Evolutionary conservation across 192 early-diverging fungal genomes (phyloP).

Genomic region (Cladochytrium replicatum): DNA sequence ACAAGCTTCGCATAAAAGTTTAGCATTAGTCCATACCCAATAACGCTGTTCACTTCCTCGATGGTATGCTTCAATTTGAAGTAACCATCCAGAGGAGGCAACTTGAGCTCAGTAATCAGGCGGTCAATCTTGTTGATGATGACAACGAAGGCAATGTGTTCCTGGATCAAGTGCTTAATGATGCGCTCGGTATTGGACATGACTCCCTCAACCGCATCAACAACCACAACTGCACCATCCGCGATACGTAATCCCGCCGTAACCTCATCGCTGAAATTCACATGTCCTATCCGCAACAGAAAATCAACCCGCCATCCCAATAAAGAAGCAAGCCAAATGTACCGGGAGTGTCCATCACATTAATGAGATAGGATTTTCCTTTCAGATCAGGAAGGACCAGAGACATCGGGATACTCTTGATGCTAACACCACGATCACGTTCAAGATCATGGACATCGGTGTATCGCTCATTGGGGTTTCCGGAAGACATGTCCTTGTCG

Average conservation of each 20-base stretch:
- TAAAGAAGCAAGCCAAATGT: conserved; percentile 22
- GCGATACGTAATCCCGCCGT: conserved; percentile 72
- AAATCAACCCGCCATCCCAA: neutral
- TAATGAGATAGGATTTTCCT: conserved; percentile 80
- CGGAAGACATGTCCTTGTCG: conserved; percentile 32
- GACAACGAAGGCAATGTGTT: conserved; percentile 68
- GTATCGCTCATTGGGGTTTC: conserved; percentile 63
- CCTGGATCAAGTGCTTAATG: conserved; percentile 70
- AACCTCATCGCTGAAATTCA: conserved; percentile 90
- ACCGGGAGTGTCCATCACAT: conserved; percentile 90
- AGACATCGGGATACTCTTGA: conserved; percentile 91
- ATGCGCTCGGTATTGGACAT: conserved; percentile 88
- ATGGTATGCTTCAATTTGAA: conserved; percentile 92
- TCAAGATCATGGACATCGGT: conserved; percentile 92
- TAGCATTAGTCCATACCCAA: conserved; percentile 34
- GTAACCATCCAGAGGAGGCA: conserved; percentile 94
- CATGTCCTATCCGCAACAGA: conserved; percentile 71
- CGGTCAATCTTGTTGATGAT: conserved; percentile 98
- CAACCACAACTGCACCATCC: conserved; percentile 86
- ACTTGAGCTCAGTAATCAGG: conserved; percentile 89
- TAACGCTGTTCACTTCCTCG: conserved; percentile 86
- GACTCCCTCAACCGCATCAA: conserved; percentile 92
- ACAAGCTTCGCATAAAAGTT: neutral
- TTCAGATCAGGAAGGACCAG: conserved; percentile 80
- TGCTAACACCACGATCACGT: conserved; percentile 75